phyloP scores from a whole-genome alignment of 1,284 basidiomycete genomes.

The Baeospora myosura region DNA sequence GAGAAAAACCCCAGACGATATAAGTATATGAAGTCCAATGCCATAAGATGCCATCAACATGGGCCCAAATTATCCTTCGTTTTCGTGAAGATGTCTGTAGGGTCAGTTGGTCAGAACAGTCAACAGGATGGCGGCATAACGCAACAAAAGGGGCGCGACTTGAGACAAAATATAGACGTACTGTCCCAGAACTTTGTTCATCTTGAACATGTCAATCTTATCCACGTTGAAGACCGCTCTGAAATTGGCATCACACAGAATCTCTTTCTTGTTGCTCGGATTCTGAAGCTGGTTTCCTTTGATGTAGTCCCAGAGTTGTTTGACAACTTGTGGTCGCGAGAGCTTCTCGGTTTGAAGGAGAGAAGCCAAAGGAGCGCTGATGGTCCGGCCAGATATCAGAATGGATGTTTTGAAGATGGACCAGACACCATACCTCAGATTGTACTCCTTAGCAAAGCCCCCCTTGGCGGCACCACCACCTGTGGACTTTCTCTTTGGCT shows the following conservation, averaged over 20 bases:
- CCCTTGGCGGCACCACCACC: constrained; percentile 44
- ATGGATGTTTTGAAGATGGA: constrained; percentile 7
- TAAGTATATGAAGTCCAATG: too few species aligned
- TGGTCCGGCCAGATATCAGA: constrained; percentile 11
- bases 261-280: constrained; percentile 72
- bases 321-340: constrained; percentile 84
- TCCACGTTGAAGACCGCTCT: constrained; percentile 67
- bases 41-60: too few species aligned
- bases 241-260: constrained; percentile 69
- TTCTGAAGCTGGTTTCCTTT: constrained; percentile 75
- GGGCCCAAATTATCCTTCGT: too few species aligned
- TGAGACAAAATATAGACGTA: constrained; percentile 31
- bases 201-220: constrained; percentile 80
- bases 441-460: constrained; percentile 72
- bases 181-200: constrained; percentile 79
- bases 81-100: too few species aligned
- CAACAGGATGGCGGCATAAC: too few species aligned
- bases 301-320: constrained; percentile 82
- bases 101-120: too few species aligned
- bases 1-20: too few species aligned
- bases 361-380: constrained; percentile 56
- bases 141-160: too few species aligned
- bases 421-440: constrained; percentile 49
- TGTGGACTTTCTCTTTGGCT: constrained; percentile 26
- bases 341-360: constrained; percentile 54